Conservation (phyloP, 2,329 filamentous ascomycete genomes). For the Fusarium pseudocircinatum region DNA sequence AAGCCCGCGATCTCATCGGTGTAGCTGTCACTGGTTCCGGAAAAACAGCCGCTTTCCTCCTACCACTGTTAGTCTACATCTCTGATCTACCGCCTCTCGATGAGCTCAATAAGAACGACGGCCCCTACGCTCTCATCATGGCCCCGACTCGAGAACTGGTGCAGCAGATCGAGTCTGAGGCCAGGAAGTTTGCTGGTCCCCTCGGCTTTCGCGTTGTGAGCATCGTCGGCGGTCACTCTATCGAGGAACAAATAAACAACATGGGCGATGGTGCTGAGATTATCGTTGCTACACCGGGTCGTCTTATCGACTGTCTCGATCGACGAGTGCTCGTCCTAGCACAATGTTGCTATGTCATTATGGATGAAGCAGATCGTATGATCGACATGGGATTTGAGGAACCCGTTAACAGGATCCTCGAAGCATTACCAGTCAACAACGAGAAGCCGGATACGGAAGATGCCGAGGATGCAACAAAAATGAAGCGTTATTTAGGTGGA, state of each 20-base stretch:
- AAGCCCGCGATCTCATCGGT: slow-evolving; percentile 95
- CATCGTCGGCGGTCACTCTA: slow-evolving; percentile 95
- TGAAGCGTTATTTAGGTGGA: slow-evolving; percentile 80
- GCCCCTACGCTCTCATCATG: slow-evolving; percentile 95
- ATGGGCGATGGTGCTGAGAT: slow-evolving; percentile 95
- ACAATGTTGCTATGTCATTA: slow-evolving; percentile 99
- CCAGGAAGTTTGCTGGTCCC: slow-evolving; percentile 88
- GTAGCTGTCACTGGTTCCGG: slow-evolving; percentile 98
- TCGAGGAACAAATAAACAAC: slow-evolving; percentile 93
- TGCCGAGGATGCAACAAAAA: slow-evolving; percentile 85
- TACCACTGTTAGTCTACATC: slow-evolving; percentile 94
- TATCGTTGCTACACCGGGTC: slow-evolving; percentile 97
- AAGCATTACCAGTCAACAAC: slow-evolving; percentile 90
- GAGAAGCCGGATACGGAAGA: slow-evolving; percentile 95
- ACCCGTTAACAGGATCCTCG: slow-evolving; percentile 95
- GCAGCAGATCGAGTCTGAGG: slow-evolving; percentile 95
- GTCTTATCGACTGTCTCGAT: slow-evolving; percentile 96
- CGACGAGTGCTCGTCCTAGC: slow-evolving; percentile 87
- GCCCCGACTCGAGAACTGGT: slow-evolving; percentile 97
- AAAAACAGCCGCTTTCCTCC: slow-evolving; percentile 94
- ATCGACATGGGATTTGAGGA: slow-evolving; percentile 99
- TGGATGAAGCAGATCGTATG: slow-evolving; percentile 99
- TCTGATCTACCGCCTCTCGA: slow-evolving; percentile 86
- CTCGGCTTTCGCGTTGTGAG: slow-evolving; percentile 95
- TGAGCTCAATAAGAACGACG: slow-evolving; percentile 89